Percentiles rank a stretch among this genome's conserved stretches.
phyloP scores from a whole-genome alignment of 192 early-diverging fungal genomes.

The Coemansia sp. region DNA sequence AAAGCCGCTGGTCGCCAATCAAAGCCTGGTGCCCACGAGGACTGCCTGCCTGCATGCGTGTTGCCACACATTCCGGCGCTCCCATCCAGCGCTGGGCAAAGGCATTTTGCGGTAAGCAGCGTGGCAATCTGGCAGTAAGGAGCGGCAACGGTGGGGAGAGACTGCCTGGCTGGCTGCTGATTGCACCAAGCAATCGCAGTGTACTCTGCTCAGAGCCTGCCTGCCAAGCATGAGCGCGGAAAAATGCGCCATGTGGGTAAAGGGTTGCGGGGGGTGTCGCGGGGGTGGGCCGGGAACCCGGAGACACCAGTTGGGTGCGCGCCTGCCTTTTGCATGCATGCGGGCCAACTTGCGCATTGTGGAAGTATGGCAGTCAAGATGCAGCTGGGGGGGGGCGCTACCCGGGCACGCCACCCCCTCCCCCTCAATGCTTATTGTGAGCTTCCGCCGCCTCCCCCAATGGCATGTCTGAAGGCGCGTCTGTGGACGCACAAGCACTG shows the following conservation, averaged over 20 bases:
- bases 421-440: background rate
- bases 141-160: background rate
- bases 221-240: background rate
- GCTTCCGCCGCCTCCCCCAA: conserved; percentile 2
- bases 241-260: background rate
- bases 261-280: background rate
- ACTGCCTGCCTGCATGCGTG: background rate
- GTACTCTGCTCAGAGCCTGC: background rate
- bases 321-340: background rate
- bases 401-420: background rate
- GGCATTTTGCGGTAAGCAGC: background rate
- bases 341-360: background rate
- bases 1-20: background rate
- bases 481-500: background rate
- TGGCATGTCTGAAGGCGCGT: background rate
- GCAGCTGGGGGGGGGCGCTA: background rate
- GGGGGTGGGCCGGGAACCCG: background rate
- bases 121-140: background rate
- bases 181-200: background rate
- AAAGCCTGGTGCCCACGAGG: background rate
- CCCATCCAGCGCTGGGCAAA: background rate
- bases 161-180: background rate
- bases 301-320: background rate
- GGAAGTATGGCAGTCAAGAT: background rate
- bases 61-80: conserved; percentile 1